phyloP scores from a whole-genome alignment of 495 filamentous ascomycete species.

The Trichocladium uniseriatum region DNA sequence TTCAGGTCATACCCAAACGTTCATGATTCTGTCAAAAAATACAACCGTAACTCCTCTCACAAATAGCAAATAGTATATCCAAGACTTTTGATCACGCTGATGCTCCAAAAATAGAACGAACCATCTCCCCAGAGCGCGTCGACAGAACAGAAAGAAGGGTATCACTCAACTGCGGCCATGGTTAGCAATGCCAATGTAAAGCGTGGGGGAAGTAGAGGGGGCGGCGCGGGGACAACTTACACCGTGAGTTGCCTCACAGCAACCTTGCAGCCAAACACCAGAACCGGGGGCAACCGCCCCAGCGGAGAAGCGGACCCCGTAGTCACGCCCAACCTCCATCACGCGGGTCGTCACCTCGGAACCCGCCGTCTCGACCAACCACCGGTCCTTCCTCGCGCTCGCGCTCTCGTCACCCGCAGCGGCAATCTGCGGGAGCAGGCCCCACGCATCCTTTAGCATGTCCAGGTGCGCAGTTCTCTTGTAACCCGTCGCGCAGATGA shows the following conservation, averaged over 20 bases:
- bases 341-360: constrained; percentile 15
- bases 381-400: constrained; percentile 17
- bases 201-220: no score
- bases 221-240: constrained; percentile 47
- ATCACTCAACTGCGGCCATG: constrained; percentile 51
- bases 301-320: constrained; percentile 58
- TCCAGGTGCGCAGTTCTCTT: constrained; percentile 64
- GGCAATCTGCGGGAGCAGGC: constrained; percentile 48
- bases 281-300: constrained; percentile 53
- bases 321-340: constrained; percentile 49
- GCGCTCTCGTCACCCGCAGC: not conserved
- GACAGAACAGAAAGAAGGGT: constrained; percentile 68
- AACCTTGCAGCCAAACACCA: constrained; percentile 93
- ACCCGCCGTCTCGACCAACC: constrained; percentile 22
- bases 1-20: not conserved
- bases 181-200: constrained; percentile 7
- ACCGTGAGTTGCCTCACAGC: constrained; percentile 86
- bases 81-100: constrained; percentile 4
- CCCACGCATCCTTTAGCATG: constrained; percentile 56
- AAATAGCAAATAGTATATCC: not conserved
- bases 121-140: constrained; percentile 64
- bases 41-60: not conserved
- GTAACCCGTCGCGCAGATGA: constrained; percentile 88
- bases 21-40: not conserved
- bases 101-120: constrained; percentile 57